phyloP scores from a whole-genome alignment of 192 early-diverging fungal genomes.

The Chytriomyces confervae region DNA sequence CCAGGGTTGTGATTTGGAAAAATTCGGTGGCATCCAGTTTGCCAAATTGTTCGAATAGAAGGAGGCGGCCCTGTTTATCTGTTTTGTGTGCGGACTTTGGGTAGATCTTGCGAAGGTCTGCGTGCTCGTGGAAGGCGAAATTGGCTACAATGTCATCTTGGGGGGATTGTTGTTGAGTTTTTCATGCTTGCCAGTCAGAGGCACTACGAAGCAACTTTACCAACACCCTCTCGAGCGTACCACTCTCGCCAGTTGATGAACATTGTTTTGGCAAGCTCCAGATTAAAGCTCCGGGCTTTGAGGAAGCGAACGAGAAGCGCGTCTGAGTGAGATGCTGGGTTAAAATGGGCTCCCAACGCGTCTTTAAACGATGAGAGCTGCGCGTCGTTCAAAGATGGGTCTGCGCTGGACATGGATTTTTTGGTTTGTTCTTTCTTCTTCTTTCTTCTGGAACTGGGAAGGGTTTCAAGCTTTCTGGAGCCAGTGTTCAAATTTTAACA shows the following conservation, averaged over 20 bases:
- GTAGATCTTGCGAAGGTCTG: constrained; percentile 60
- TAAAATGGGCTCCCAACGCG: background rate
- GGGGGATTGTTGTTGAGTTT: background rate
- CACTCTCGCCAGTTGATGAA: constrained; percentile 45
- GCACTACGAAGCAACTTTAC: background rate
- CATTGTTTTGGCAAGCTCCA: constrained; percentile 64
- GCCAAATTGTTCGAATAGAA: constrained; percentile 86
- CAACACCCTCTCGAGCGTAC: constrained; percentile 63
- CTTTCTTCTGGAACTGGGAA: too few relatives aligned
- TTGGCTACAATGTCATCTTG: constrained; percentile 46
- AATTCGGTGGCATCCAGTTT: constrained; percentile 60
- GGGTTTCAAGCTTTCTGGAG: too few relatives aligned
- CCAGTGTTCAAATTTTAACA: too few relatives aligned
- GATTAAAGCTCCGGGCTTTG: constrained; percentile 65
- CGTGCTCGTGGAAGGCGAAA: constrained; percentile 63
- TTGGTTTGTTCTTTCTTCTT: too few relatives aligned
- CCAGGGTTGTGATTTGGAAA: constrained; percentile 41
- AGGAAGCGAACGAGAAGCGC: constrained; percentile 65
- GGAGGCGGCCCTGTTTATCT: constrained; percentile 72
- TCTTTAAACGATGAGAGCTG: background rate
- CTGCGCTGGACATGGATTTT: too few relatives aligned
- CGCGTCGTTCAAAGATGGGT: too few relatives aligned
- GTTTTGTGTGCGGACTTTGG: constrained; percentile 77
- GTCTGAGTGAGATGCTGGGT: constrained; percentile 54
- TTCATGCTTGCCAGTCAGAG: too few relatives aligned